Evolutionary conservation across 352 stramenopile species (phyloP).

Genomic region (Pythium grandisporangium): DNA sequence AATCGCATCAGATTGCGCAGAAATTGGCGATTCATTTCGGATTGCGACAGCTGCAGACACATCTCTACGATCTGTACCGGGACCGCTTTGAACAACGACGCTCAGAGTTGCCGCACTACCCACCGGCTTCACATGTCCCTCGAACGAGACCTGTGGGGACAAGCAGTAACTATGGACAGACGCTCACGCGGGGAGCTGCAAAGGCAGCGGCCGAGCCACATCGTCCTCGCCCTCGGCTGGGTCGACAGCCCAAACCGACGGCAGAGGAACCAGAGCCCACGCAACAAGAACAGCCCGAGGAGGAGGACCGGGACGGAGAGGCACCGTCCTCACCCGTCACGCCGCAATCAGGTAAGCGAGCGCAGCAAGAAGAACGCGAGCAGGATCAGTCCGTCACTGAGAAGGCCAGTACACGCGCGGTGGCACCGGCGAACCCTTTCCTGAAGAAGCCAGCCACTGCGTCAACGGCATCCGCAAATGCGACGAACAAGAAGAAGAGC

Average conservation of each 20-base stretch:
- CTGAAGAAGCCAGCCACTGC: conserved; percentile 39
- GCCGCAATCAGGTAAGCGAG: neutral
- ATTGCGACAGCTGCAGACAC: conserved; percentile 54
- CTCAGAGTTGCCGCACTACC: neutral
- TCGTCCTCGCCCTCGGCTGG: conserved; percentile 11
- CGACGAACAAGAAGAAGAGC: conserved; percentile 14
- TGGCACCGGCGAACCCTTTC: conserved; percentile 62
- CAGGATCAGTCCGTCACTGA: neutral
- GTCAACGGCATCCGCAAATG: neutral
- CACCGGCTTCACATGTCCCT: neutral
- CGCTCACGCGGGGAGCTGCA: neutral
- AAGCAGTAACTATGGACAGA: too few relatives aligned
- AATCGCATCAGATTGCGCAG: conserved; percentile 77
- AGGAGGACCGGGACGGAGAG: neutral
- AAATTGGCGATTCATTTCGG: conserved; percentile 78
- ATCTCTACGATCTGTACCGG: conserved; percentile 67
- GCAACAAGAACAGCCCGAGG: conserved; percentile 2
- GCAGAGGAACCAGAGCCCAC: neutral
- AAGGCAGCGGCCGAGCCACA: conserved; percentile 5
- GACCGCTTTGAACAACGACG: conserved; percentile 38
- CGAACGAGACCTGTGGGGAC: too few relatives aligned
- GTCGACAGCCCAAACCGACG: conserved; percentile 8
- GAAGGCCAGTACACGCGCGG: conserved; percentile 14
- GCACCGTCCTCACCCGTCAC: conserved; percentile 7
- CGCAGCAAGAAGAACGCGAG: conserved; percentile 3